Evolutionary conservation across 2,329 filamentous ascomycete species (phyloP).

Genomic region (Trichoderma koningii): DNA sequence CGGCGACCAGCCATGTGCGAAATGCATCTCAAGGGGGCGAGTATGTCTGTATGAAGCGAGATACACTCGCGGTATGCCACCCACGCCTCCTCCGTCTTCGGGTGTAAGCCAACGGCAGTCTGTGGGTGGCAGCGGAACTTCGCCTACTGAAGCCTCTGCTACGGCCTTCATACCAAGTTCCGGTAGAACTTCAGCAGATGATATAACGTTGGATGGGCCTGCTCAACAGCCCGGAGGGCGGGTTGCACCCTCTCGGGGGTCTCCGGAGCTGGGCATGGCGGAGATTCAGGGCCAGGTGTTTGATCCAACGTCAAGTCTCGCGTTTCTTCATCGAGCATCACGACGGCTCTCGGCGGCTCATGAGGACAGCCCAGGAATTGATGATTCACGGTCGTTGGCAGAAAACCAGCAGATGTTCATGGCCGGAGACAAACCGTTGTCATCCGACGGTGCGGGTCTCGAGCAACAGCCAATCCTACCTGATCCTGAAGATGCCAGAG

Average conservation of each 20-base stretch:
- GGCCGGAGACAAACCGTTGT: slow-evolving; percentile 54
- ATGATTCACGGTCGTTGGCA: slow-evolving; percentile 30
- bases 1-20: slow-evolving; percentile 39
- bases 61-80: slow-evolving; percentile 40
- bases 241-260: slow-evolving; percentile 43
- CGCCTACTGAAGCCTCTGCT: background rate
- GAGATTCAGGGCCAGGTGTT: slow-evolving; percentile 57
- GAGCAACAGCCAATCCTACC: slow-evolving; percentile 44
- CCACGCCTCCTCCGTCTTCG: slow-evolving; percentile 37
- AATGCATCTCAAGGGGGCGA: slow-evolving; percentile 36
- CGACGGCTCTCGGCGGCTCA: slow-evolving; percentile 51
- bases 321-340: slow-evolving; percentile 56
- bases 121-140: background rate
- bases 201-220: background rate
- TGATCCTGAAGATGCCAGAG: slow-evolving; percentile 37
- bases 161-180: background rate
- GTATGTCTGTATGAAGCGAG: slow-evolving; percentile 38
- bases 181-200: background rate
- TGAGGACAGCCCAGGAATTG: slow-evolving; percentile 35
- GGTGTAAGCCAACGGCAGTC: background rate
- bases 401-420: slow-evolving; percentile 50
- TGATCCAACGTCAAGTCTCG: slow-evolving; percentile 54
- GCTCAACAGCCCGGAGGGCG: background rate
- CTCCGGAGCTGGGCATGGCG: slow-evolving; percentile 49
- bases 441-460: slow-evolving; percentile 32